These are phyloP conservation scores for Fomitiporia mediterranea DNA, from an alignment of 1,284 basidiomycete species.

Conservation along the genomic window DNA sequence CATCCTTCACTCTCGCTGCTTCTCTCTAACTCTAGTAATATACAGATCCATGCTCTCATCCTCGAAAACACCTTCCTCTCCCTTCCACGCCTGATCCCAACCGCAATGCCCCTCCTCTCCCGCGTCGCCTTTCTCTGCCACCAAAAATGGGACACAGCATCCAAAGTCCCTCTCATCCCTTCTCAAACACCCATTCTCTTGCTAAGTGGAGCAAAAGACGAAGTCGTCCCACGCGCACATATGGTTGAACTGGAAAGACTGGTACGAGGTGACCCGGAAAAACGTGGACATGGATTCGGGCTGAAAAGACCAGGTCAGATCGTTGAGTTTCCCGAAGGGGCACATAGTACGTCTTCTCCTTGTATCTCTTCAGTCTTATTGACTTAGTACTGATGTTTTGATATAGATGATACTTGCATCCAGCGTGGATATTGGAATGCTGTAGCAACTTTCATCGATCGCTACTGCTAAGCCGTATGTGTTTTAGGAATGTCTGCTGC, in stretches of 20 bases:
- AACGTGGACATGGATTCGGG: no score
- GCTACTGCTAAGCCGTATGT: conserved; percentile 24
- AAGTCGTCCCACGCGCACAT: conserved; percentile 81
- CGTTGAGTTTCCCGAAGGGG: conserved; percentile 59
- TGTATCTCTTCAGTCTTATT: not conserved
- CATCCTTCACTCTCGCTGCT: not conserved
- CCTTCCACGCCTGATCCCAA: conserved; percentile 74
- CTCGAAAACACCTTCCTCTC: conserved; percentile 93
- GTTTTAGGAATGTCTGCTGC: no score
- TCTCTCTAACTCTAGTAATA: conserved; percentile 1
- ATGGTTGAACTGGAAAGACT: conserved; percentile 60
- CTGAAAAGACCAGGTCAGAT: conserved; percentile 49
- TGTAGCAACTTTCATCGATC: conserved; percentile 52
- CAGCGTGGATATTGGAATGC: conserved; percentile 64
- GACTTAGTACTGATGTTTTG: not conserved
- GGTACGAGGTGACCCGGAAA: conserved; percentile 45
- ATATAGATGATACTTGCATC: conserved; percentile 63
- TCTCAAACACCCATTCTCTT: conserved; percentile 77
- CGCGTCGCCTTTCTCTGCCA: conserved; percentile 82
- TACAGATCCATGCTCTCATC: conserved; percentile 70
- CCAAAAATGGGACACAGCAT: conserved; percentile 86
- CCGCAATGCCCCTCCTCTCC: conserved; percentile 73
- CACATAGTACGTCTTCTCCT: conserved; percentile 55
- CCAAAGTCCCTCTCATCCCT: conserved; percentile 67
- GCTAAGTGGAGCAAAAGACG: conserved; percentile 76